Base-by-base conservation (phyloP, 805 yeast genomes). In the Sugiyamaella floridensis region DNA sequence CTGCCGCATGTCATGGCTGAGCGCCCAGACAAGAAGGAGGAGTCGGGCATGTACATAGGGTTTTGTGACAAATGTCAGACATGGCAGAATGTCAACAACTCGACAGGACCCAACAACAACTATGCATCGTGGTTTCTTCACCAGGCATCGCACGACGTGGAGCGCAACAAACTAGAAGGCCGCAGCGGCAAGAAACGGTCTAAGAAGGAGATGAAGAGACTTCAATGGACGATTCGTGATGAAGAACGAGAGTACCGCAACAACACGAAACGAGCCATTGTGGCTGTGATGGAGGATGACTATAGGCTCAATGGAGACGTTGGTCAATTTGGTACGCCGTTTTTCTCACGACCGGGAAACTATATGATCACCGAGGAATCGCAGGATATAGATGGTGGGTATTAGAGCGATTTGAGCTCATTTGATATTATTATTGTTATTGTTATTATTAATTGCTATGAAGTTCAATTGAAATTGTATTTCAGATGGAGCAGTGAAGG, bases 61-160 rank as follows among this genome's bases (percentile, higher is more conserved):
- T 57, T 46, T 32, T 57, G 60, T 41, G 60, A 57, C 46, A 50
- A 47, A 34, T 57, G 60, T 45, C 59, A 55, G 41, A 45, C 57
- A 16, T 57, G 60, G 60, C 58, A 57, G 47, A 55, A 57, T 43
- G 52, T 55, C 34, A 57, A 55, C 40, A 57, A 48, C 50, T 50
- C 57, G n/a, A 47, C 55, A 12, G 52, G 51, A 2, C 46, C 40
- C 4, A 37, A 20, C 43, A 48, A 53, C 37, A 57, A 55, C 32
- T 57, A 53, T 22, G 46, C 60, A n/a, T 53, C 60, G 34, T 57
- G 60, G 60, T 57, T 57, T 47, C 49, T 57, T 6, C 60, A 57
- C 43, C 60, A 57, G 40, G 58, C 60, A 2, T 26, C 48, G 6
- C 60, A 57, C 37, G 60, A 57, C 42, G 55, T 57, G 10, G 58